A percentile compares a stretch with the other conserved stretches of the same genome.
phyloP scores from a whole-genome alignment of 2,329 filamentous ascomycete genomes.

The Alternaria gansuensis region DNA sequence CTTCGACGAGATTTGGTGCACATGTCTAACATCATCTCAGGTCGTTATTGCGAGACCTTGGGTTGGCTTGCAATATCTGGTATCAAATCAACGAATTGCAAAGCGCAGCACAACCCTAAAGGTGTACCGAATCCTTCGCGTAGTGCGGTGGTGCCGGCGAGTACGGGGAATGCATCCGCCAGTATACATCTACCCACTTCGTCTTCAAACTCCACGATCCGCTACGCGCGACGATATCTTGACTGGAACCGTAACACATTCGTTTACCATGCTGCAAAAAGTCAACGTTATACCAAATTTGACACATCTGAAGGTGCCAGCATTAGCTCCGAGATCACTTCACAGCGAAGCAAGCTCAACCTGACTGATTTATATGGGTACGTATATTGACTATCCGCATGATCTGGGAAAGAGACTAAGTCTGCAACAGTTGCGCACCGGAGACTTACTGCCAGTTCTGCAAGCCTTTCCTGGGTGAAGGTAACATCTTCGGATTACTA shows the following conservation, averaged over 20 bases:
- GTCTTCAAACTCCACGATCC: conserved; percentile 44
- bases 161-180: conserved; percentile 38
- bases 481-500: conserved; percentile 66
- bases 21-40: conserved; percentile 18
- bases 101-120: conserved; percentile 50
- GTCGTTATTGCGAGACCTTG: conserved; percentile 73
- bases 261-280: conserved; percentile 67
- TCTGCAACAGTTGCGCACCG: conserved; percentile 59
- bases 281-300: conserved; percentile 57
- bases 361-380: conserved; percentile 64
- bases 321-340: conserved; percentile 62
- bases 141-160: conserved; percentile 42
- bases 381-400: not conserved
- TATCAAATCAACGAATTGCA: conserved; percentile 60
- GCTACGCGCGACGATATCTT: conserved; percentile 69
- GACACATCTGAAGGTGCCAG: conserved; percentile 60
- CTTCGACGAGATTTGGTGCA: not conserved
- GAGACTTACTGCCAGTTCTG: conserved; percentile 67
- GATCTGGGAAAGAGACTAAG: not conserved
- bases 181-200: conserved; percentile 49
- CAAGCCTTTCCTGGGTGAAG: conserved; percentile 61
- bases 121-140: conserved; percentile 57
- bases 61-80: conserved; percentile 73
- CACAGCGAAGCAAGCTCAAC: conserved; percentile 62
- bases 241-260: conserved; percentile 75